Base-by-base conservation (phyloP, 345 rosid genomes). In the Turritis glabra region DNA sequence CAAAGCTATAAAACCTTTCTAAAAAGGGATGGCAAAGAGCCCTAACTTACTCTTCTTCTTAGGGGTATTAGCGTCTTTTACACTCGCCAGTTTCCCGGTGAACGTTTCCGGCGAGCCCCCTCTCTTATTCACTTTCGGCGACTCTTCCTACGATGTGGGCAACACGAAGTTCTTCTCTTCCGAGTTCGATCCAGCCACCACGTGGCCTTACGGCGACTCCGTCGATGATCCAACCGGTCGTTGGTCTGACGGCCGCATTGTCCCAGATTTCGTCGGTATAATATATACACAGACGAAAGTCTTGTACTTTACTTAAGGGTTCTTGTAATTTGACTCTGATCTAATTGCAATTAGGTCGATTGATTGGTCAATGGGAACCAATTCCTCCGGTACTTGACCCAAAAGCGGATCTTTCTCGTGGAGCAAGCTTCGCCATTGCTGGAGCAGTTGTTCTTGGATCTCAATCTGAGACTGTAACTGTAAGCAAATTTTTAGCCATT, bases 61-160 rank as follows among this genome's bases (percentile, higher is more conserved):
- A 56, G 77, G 50, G 25, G 2, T 71, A 17, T 17, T 55, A 26
- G n/a, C 66, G 54, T 64, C 68, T 38, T 18, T 73, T 10, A 18
- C 43, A 17, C 43, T 65, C 51, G 2, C 19, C 23, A 40, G 23
- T 58, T 58, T 66, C 21, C 50, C 77, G 73, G 69, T 27, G 5
- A 29, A 25, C 4, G 73, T 44, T 33, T 9, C 81, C 78, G 74
- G 78, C 64, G 74, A 67, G 23, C 35, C 77, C 5, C 69, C 78
- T 15, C 53, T 78, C 21, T 23, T 79, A 32, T 79, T 79, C 54
- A 73, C 75, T 44, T 79, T 79, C 55, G 79, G 82, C 17, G 82
- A 79, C 78, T 74, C 82, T 33, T 74, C 78, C 10, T 79, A 79
- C 75, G 82, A 79, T 63, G 79, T 67, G 2, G 82, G 82, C 64